phyloP scores from a whole-genome alignment of 108 stramenopile species.

The Skeletonema menzelii region DNA sequence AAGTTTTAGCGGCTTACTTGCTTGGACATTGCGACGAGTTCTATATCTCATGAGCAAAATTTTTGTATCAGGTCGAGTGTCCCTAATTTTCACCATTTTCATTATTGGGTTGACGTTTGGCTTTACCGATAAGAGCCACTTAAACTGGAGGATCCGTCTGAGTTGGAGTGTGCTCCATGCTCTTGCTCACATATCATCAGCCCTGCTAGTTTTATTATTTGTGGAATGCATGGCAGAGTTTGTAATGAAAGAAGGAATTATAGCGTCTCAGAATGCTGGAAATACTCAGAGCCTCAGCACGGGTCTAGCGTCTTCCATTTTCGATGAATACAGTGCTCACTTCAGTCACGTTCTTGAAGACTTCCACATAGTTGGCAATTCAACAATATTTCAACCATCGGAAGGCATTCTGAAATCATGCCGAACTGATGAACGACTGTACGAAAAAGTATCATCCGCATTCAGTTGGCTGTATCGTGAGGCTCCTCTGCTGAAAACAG shows the following conservation, averaged over 20 bases:
- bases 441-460: constrained; percentile 23
- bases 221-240: constrained; percentile 58
- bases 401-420: constrained; percentile 16
- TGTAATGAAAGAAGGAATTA: constrained; percentile 44
- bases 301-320: constrained; percentile 50
- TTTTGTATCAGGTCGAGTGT: constrained; percentile 47
- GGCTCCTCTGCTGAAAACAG: constrained; percentile 42
- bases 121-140: constrained; percentile 41
- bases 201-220: constrained; percentile 48
- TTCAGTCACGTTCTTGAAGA: constrained; percentile 39
- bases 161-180: constrained; percentile 42
- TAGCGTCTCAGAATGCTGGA: constrained; percentile 17
- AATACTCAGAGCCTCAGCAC: constrained; percentile 30
- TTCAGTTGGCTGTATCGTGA: constrained; percentile 41
- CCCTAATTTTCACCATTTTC: constrained; percentile 35
- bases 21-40: constrained; percentile 33
- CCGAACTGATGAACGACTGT: constrained; percentile 28
- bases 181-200: constrained; percentile 39
- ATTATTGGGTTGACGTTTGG: constrained; percentile 15
- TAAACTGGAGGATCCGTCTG: constrained; percentile 28
- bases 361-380: constrained; percentile 34
- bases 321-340: constrained; percentile 49
- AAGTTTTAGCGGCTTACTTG: constrained; percentile 11
- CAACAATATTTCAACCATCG: constrained; percentile 9
- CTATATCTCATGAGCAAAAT: constrained; percentile 32